Evolutionary conservation across 2,329 filamentous ascomycete species (phyloP).

Genomic region (Aspergillus sp.): DNA sequence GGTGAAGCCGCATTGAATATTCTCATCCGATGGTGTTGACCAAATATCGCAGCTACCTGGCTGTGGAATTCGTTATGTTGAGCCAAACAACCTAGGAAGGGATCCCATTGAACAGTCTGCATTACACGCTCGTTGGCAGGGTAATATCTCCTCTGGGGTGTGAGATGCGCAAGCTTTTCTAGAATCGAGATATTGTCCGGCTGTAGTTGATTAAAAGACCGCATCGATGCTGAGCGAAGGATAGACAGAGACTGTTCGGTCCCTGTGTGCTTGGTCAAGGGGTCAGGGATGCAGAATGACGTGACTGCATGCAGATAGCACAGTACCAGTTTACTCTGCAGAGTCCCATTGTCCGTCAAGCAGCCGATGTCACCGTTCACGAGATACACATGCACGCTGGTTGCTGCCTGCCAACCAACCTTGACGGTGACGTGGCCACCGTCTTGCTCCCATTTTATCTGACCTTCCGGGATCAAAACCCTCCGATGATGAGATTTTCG

Average conservation of each 20-base stretch:
- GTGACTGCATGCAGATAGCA: slow-evolving; percentile 43
- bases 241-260: slow-evolving; percentile 34
- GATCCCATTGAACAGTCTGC: slow-evolving; percentile 52
- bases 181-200: slow-evolving; percentile 41
- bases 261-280: slow-evolving; percentile 35
- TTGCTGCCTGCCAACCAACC: slow-evolving; percentile 30
- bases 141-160: slow-evolving; percentile 51
- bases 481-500: slow-evolving; percentile 29
- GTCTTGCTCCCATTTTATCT: slow-evolving; percentile 17
- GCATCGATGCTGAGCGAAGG: slow-evolving; percentile 49
- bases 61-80: slow-evolving; percentile 51
- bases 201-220: slow-evolving; percentile 50
- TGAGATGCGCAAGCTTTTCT: slow-evolving; percentile 42
- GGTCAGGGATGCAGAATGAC: slow-evolving; percentile 36
- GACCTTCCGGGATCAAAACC: slow-evolving; percentile 45
- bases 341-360: slow-evolving; percentile 52
- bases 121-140: slow-evolving; percentile 40
- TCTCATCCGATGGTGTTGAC: slow-evolving; percentile 30
- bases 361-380: slow-evolving; percentile 55
- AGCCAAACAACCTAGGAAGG: slow-evolving; percentile 41
- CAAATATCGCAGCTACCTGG: slow-evolving; percentile 40
- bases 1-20: slow-evolving; percentile 33
- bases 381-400: slow-evolving; percentile 47
- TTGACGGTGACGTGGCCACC: slow-evolving; percentile 39
- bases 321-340: slow-evolving; percentile 56